These are phyloP conservation scores for Epicoccum sorghinum DNA, from an alignment of 2,329 filamentous ascomycete species.

Conservation along the genomic window DNA sequence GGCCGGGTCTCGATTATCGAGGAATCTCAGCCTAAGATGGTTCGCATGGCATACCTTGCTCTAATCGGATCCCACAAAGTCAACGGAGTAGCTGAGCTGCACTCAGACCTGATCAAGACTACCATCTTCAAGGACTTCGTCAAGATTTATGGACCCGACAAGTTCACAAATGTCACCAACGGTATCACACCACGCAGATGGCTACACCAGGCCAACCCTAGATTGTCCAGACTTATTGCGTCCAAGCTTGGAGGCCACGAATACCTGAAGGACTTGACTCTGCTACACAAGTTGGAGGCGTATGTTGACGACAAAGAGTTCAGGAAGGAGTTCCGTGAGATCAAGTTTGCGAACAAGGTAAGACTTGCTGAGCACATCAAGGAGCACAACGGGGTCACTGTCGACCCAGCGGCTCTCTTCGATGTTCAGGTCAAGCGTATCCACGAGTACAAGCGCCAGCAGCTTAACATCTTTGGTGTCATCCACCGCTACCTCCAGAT, in stretches of 20 bases:
- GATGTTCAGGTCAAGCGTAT: constrained; percentile 99
- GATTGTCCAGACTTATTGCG: constrained; percentile 88
- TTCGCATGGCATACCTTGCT: constrained; percentile 94
- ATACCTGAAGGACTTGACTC: constrained; percentile 89
- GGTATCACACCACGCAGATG: constrained; percentile 95
- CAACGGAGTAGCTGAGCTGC: constrained; percentile 95
- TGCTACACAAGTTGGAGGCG: constrained; percentile 84
- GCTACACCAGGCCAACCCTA: constrained; percentile 96
- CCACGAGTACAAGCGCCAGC: constrained; percentile 98
- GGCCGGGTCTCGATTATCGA: constrained; percentile 94
- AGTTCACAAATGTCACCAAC: constrained; percentile 98
- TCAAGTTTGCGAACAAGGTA: constrained; percentile 96
- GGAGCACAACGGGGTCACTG: constrained; percentile 74
- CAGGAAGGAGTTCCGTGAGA: constrained; percentile 92
- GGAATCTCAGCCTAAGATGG: constrained; percentile 95
- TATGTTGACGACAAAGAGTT: constrained; percentile 86
- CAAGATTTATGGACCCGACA: constrained; percentile 90
- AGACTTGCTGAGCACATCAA: constrained; percentile 92
- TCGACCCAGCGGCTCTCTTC: constrained; percentile 88
- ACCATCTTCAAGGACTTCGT: constrained; percentile 99
- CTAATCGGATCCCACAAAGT: constrained; percentile 99
- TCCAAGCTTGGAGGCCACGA: constrained; percentile 82
- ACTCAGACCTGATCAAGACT: constrained; percentile 96
- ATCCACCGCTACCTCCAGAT: constrained; percentile 92
- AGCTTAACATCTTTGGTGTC: constrained; percentile 98